Evolutionary conservation across 1,284 basidiomycete genomes (phyloP), one percentile per base, ranked within the genome.

Genomic region (Ceratobasidium theobromae): DNA sequence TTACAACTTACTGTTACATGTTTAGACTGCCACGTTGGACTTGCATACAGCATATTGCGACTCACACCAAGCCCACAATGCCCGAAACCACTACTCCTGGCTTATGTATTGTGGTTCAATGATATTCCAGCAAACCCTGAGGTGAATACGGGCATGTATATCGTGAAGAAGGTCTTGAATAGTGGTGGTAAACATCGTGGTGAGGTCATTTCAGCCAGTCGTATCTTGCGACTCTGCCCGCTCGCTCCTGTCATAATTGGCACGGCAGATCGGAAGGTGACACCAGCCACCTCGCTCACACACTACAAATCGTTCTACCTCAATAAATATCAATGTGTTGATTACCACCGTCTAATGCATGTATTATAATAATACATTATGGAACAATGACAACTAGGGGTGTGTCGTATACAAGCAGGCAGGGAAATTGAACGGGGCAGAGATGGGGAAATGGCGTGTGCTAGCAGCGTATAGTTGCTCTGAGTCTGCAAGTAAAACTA

Each of bases 321-420:
- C 4, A 53, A 53, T 16, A 53, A 53, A 38, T 53, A 23, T 38
- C 52, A 38, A n/a, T n/a, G n/a, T n/a, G n/a, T n/a, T n/a, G n/a
- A n/a, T n/a, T n/a, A n/a, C n/a, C n/a, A n/a, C n/a, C n/a, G n/a
- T n/a, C n/a, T n/a, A n/a, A n/a, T n/a, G n/a, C n/a, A n/a, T n/a
- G n/a, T n/a, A n/a, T n/a, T n/a, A n/a, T n/a, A n/a, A n/a, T n/a
- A n/a, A n/a, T n/a, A n/a, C n/a, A n/a, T n/a, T n/a, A n/a, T n/a
- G n/a, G n/a, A n/a, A n/a, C n/a, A n/a, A n/a, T n/a, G n/a, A n/a
- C n/a, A n/a, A n/a, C n/a, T n/a, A n/a, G n/a, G n/a, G n/a, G n/a
- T n/a, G n/a, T n/a, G n/a, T n/a, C n/a, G n/a, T n/a, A n/a, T n/a
- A n/a, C n/a, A n/a, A n/a, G n/a, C n/a, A n/a, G n/a, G n/a, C n/a